Base-by-base conservation (phyloP, 2,329 filamentous ascomycete genomes). In the Thelonectria discophora region DNA sequence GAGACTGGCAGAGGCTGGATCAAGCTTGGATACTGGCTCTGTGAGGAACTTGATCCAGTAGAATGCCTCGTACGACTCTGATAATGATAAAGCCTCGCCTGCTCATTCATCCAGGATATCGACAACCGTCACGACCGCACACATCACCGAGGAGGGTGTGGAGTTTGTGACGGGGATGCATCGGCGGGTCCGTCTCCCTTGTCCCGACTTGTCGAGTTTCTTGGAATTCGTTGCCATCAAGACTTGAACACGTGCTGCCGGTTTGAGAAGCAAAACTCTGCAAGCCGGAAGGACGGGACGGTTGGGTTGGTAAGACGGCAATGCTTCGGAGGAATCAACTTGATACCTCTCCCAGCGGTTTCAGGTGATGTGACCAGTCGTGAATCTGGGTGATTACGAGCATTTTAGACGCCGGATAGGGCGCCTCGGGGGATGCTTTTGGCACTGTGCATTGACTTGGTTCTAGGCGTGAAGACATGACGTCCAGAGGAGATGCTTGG, bases 321-420 rank as follows among this genome's bases (percentile, higher is more conserved):
- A 54, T 54, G 54, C 21, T 30, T 48, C 49, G 34, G 37, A 53
- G 9, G 24, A 47, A 17, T 32, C 34, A 34, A 57, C 42, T 45
- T 57, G 50, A 52, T 43, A 50, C 55, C 20, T 60, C 43, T 55
- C 20, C 42, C 48, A 48, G 17, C 20, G 18, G 60, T 63, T 63
- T 63, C 60, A 63, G 56, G 60, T 60, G 50, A 37, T 37, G 21
- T 48, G 50, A 49, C 49, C 34, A 53, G 40, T 45, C 17, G 40
- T 43, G 34, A 62, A 20, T 43, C 9, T 53, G 46, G 60, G 57
- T 60, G 60, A 52, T 57, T 46, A 46, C 45, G 46, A 42, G 55
- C 17, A 24, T 60, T 58, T 61, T 56, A 50, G 51, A 55, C 39
- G 46, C 60, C 55, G 60, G 51, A 59, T 59, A 49, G 52, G 52